Base-by-base conservation (phyloP, 768 basidiomycete genomes). In the Termitomyces bulborhizus region DNA sequence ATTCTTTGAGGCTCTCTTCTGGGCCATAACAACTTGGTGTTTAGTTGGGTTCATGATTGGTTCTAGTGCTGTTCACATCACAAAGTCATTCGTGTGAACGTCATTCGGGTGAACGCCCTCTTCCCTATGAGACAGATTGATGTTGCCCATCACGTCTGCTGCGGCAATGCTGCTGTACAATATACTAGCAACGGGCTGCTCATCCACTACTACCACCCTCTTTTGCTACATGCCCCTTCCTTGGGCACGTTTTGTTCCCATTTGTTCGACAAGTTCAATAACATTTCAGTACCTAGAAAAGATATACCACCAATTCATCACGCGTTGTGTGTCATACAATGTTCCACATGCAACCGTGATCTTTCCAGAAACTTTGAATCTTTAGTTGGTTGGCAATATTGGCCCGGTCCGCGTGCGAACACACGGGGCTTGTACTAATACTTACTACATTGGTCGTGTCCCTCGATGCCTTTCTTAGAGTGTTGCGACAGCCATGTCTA, bases 21-120 rank as follows among this genome's bases (percentile, higher is more conserved):
- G 56, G 59, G 56, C 49, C 26, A 12, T 57, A 7, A 46, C 12
- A 11, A 60, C 47, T 21, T 60, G 59, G 59, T 57, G 59, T 50
- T 26, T 60, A 34, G 54, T 67, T 48, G 68, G 65, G 24, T 57
- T 66, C 27, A 46, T 69, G 37, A 54, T 69, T 34, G 68, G 68
- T 45, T 56, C 51, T 16, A 57, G 55, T 43, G 54, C 52, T 1
- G 41, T 55, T 12, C 31, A 18, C 8, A 32, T 51, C 12, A 4
- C 36, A 16, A 36, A 26, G 15, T 43, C 39, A 18, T 42, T 46
- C 26, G 42, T 27, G 5, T 55, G 42, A 55, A 43, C 5, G 15
- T 43, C 39, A 18, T 42, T 46, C 26, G 42, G 36, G 5, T 55
- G 42, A 55, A 43, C 5, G 15, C 4, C 7, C 15, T n/a, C 16